A percentile compares a stretch with the other conserved stretches of the same genome.
Evolutionary conservation across 352 stramenopile genomes (phyloP).

Genomic region (Pythium guiyangense): DNA sequence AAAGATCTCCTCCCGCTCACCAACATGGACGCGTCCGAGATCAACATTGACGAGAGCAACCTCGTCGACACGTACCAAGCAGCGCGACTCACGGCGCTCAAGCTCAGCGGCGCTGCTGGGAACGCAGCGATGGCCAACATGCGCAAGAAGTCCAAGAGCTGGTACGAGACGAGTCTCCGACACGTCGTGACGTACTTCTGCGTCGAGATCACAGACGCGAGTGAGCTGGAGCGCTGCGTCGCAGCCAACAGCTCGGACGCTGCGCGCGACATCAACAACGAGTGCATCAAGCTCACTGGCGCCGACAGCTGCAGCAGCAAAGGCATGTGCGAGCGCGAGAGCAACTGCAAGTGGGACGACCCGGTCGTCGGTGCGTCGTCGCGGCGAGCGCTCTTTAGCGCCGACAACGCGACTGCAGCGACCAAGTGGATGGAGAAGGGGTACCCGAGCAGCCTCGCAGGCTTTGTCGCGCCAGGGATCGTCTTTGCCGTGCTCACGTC

Average conservation of each 20-base stretch:
- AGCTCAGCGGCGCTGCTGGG: constrained; percentile 47
- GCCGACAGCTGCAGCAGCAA: constrained; percentile 46
- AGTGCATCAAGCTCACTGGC: constrained; percentile 51
- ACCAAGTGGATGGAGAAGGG: constrained; percentile 60
- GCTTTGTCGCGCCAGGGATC: constrained; percentile 66
- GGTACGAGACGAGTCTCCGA: constrained; percentile 64
- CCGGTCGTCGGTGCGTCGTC: constrained; percentile 27
- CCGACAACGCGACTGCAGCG: constrained; percentile 44
- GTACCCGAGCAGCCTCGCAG: constrained; percentile 63
- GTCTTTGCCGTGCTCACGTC: constrained; percentile 66
- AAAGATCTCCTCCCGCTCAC: constrained; percentile 51
- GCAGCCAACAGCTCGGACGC: constrained; percentile 35
- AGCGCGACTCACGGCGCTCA: constrained; percentile 62
- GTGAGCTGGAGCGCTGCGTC: constrained; percentile 61
- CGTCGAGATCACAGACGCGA: constrained; percentile 34
- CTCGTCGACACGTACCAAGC: constrained; percentile 59
- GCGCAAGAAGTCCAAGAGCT: constrained; percentile 57
- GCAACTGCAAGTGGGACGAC: constrained; percentile 84
- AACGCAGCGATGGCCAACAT: constrained; percentile 68
- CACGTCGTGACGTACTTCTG: constrained; percentile 75
- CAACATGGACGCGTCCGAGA: constrained; percentile 42
- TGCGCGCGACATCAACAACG: constrained; percentile 40
- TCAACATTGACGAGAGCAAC: constrained; percentile 59
- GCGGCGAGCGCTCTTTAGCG: constrained; percentile 52
- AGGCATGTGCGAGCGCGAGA: constrained; percentile 61